Conservation (phyloP, 2,329 filamentous ascomycete species). For the Lasiodiplodia hormozganensis region DNA sequence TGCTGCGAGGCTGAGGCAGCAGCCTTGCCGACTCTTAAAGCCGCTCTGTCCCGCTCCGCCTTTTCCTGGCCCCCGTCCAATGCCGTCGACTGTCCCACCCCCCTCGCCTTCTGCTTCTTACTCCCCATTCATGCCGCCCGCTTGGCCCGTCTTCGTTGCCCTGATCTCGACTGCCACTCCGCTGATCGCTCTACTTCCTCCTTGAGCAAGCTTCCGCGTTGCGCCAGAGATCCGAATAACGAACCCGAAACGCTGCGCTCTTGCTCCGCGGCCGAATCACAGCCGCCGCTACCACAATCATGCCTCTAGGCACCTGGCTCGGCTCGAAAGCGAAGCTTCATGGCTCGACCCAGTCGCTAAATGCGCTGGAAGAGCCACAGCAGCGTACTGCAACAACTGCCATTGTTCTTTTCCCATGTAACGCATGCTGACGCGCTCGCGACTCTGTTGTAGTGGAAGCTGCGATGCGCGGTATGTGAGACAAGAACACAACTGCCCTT, state of each 20-base stretch:
- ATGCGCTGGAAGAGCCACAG: constrained; percentile 63
- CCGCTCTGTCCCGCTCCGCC: not conserved
- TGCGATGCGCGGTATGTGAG: constrained; percentile 53
- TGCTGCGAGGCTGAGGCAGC: not conserved
- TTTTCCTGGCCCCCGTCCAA: not conserved
- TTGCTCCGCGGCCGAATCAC: not conserved
- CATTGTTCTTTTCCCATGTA: not conserved
- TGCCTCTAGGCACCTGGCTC: constrained; percentile 41
- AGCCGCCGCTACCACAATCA: not conserved
- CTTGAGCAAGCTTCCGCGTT: not conserved
- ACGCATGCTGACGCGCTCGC: constrained; percentile 34
- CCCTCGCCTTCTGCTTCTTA: not conserved
- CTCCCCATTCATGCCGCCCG: constrained; percentile 16
- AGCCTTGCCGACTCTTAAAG: not conserved
- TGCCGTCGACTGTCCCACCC: constrained; percentile 16
- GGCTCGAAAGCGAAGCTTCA: constrained; percentile 42
- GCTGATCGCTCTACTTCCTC: constrained; percentile 3
- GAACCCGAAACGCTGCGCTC: not conserved
- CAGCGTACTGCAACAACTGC: constrained; percentile 53
- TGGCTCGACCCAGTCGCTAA: constrained; percentile 62
- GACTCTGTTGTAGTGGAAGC: constrained; percentile 48
- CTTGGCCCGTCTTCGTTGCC: constrained; percentile 14
- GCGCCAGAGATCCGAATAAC: not conserved
- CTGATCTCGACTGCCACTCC: not conserved
- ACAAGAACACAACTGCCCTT: not conserved